These are phyloP conservation scores for Rhododendron kiyosumense DNA, from an alignment of 148 eudicot species.

Conservation along the genomic window DNA sequence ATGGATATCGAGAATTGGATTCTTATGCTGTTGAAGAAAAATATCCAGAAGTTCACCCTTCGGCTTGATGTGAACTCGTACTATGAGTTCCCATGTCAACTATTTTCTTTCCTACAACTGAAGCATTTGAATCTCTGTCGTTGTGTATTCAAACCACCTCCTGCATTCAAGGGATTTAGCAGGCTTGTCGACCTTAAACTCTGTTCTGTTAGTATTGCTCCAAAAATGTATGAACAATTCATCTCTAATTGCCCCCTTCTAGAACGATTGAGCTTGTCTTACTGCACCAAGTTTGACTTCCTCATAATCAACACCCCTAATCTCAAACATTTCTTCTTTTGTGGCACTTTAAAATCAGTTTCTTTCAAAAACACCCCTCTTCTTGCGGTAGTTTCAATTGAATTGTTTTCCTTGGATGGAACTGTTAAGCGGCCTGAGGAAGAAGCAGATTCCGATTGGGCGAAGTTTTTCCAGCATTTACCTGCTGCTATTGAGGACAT, in stretches of 20 bases:
- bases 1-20: background rate
- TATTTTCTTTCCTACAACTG: background rate
- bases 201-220: background rate
- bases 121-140: background rate
- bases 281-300: background rate
- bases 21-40: too few relatives aligned
- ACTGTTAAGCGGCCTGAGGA: background rate
- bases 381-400: background rate
- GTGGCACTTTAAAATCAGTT: background rate
- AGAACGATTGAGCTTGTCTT: background rate
- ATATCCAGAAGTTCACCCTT: background rate
- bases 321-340: background rate
- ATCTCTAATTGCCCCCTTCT: conserved; percentile 13
- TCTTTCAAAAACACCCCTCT: background rate
- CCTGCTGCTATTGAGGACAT: conserved; percentile 1
- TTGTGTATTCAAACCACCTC: background rate
- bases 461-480: background rate
- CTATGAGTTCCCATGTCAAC: background rate
- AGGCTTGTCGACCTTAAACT: background rate
- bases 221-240: background rate
- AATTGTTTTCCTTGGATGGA: background rate
- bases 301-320: conserved; percentile 5
- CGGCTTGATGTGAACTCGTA: background rate
- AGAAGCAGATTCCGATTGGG: background rate
- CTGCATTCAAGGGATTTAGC: background rate